Evolutionary conservation across 2,329 filamentous ascomycete genomes (phyloP).

Genomic region (Aspergillus cejpii): DNA sequence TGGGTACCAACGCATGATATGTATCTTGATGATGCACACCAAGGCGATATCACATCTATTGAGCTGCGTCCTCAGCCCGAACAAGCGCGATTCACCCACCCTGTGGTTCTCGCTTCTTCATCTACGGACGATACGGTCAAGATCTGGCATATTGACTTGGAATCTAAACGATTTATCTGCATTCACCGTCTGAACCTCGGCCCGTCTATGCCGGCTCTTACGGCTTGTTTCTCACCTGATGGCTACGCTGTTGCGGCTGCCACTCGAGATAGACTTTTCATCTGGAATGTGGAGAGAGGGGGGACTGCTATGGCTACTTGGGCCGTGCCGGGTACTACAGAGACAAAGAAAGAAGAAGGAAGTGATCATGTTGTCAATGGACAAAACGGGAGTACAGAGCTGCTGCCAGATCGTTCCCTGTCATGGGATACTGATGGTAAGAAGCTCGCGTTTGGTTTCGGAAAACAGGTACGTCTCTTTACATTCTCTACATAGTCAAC

Average conservation of each 20-base stretch:
- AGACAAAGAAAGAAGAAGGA: slow-evolving; percentile 31
- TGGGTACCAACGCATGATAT: slow-evolving; percentile 45
- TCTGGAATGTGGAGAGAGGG: slow-evolving; percentile 45
- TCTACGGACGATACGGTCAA: slow-evolving; percentile 43
- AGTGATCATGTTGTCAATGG: slow-evolving; percentile 30
- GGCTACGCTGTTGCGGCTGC: slow-evolving; percentile 43
- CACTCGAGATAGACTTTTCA: slow-evolving; percentile 39
- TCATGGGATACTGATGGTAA: slow-evolving; percentile 51
- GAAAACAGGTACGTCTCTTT: slow-evolving; percentile 40
- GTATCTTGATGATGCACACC: slow-evolving; percentile 34
- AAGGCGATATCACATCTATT: slow-evolving; percentile 40
- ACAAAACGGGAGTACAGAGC: slow-evolving; percentile 27
- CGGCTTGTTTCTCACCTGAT: slow-evolving; percentile 43
- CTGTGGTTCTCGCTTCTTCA: slow-evolving; percentile 39
- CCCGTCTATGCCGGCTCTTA: slow-evolving; percentile 34
- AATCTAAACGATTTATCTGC: slow-evolving; percentile 32
- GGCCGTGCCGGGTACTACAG: slow-evolving; percentile 26
- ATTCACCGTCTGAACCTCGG: slow-evolving; percentile 35
- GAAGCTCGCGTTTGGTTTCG: slow-evolving; percentile 46
- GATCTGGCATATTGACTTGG: slow-evolving; percentile 40
- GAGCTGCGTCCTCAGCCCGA: slow-evolving; percentile 36
- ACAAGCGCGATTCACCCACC: slow-evolving; percentile 19
- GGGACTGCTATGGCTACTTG: slow-evolving; percentile 40
- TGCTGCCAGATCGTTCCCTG: slow-evolving; percentile 37
- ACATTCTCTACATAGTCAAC: slow-evolving; percentile 1